Evolutionary conservation across 2,329 filamentous ascomycete genomes (phyloP).

Genomic region (Chrysoporthe puriensis): DNA sequence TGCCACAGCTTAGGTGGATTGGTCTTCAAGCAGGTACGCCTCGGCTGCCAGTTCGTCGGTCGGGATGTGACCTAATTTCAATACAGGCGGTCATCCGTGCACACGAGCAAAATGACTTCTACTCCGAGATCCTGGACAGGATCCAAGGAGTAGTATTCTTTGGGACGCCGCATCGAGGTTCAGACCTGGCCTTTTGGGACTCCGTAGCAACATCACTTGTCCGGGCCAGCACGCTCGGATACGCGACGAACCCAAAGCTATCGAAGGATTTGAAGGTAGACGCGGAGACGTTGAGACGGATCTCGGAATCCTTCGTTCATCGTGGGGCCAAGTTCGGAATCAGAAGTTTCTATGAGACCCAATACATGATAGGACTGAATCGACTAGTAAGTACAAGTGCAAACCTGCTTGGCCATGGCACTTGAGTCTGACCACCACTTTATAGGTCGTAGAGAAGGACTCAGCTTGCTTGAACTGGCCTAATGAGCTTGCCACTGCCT

Average conservation of each 20-base stretch:
- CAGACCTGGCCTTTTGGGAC: constrained; percentile 5
- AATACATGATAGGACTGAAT: not conserved
- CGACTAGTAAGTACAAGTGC: not conserved
- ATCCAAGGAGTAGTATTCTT: constrained; percentile 1
- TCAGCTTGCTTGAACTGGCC: not conserved
- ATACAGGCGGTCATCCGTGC: not conserved
- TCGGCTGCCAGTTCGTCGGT: not conserved
- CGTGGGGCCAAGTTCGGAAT: not conserved
- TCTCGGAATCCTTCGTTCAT: constrained; percentile 5
- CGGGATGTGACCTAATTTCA: not conserved
- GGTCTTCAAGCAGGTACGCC: constrained; percentile 3
- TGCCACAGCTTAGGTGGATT: constrained; percentile 4
- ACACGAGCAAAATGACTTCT: not conserved
- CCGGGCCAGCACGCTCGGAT: constrained; percentile 1
- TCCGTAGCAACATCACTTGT: not conserved
- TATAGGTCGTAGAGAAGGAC: not conserved
- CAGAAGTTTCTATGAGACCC: not conserved
- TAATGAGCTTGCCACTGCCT: constrained; percentile 6
- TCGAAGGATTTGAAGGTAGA: constrained; percentile 5
- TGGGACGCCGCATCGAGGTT: not conserved
- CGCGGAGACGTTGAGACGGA: not conserved
- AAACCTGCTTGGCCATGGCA: not conserved
- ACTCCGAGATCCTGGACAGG: not conserved
- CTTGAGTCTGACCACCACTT: not conserved
- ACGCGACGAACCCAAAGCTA: not conserved